Evolutionary conservation across 306 rosid genomes (phyloP), one percentile per base, ranked within the genome.

Genomic region (Vigna nakashimae): DNA sequence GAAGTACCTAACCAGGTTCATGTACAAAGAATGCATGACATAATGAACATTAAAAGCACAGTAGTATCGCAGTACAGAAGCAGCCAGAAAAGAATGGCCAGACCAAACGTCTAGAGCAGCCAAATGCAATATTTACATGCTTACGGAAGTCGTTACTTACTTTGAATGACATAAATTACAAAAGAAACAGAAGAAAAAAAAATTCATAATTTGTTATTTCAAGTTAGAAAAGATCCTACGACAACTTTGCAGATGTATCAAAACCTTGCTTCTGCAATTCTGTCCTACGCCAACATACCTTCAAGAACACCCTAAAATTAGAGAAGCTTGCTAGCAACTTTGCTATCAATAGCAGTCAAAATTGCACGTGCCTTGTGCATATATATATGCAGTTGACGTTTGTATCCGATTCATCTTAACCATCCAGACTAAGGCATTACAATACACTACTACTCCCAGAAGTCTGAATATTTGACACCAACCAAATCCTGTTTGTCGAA

Each of bases 101-200:
- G 97, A 85, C 82, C 78, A 42, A 80, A 65, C 73, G 94, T 88
- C 90, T 73, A 62, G 89, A 83, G 87, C 87, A 84, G 83, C 85
- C 86, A 84, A 86, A 83, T 84, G 82, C 81, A 89, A 92, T 85
- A 92, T 89, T 71, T 92, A 92, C 98, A 92, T 69, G 79, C 82
- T 74, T 68, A 38, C 45, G 9, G 30, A 49, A 82, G 87, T 94
- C 86, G 56, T 80, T 71, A 73, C 85, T 73, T 65, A 68, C 85
- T 73, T 79, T 69, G 49, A 79, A 71, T 48, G 40, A 68, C 83
- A 58, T 50, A 71, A 62, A 81, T 32, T 51, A 9, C 71, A 71
- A 80, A 76, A 9, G 40, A 26, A 59, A 80, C 60, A 57, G 48
- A 53, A 79, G 59, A 36, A 40, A 84, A 12, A n/a, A 17, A 18